Base-by-base conservation (phyloP, 352 stramenopile genomes). In the Pythium plurisporium region DNA sequence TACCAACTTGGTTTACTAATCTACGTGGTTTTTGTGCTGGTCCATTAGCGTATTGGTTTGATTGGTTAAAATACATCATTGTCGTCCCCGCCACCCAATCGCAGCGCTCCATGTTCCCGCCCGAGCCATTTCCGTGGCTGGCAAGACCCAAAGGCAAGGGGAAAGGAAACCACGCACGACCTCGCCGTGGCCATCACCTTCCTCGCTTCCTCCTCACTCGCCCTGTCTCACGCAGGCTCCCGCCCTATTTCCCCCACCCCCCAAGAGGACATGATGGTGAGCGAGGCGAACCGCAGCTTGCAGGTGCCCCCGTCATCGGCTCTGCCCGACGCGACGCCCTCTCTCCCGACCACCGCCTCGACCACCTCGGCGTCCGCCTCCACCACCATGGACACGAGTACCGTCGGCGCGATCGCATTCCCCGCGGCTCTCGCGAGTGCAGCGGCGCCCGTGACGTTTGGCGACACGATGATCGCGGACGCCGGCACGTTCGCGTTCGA, bases 401-500 rank as follows among this genome's bases (percentile, higher is more conserved):
- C 19, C 12, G 30, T 5, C 14, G 40, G 29, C 44, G 59, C 52
- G 27, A 62, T 60, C 34, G 49, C 54, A 19, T 56, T 56, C 36
- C 43, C 55, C 1, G 29, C 59, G 29, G 27, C 59, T 20, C 37
- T 58, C n/a, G 59, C 51, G 4, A 42, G 20, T 10, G 31, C 33
- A 8, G 26, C n/a, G 9, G 36, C 22, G 37, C 31, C 23, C 15
- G 43, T 30, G n/a, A 54, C 50, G 27, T 52, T 49, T 33, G 48
- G 43, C 37, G 44, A 57, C 50, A 44, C 53, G 23, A 17, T 58
- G 15, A 49, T 57, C 41, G 43, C 30, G 17, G 52, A 54, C n/a
- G 51, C 51, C 4, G 38, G 29, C 17, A 29, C 48, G 48, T 82
- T 86, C 33, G 50, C 65, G 12, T 89, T 87, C 33, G 74, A 87